Base-by-base conservation (phyloP, 495 filamentous ascomycete genomes). In the Parachaetomium inaequale region DNA sequence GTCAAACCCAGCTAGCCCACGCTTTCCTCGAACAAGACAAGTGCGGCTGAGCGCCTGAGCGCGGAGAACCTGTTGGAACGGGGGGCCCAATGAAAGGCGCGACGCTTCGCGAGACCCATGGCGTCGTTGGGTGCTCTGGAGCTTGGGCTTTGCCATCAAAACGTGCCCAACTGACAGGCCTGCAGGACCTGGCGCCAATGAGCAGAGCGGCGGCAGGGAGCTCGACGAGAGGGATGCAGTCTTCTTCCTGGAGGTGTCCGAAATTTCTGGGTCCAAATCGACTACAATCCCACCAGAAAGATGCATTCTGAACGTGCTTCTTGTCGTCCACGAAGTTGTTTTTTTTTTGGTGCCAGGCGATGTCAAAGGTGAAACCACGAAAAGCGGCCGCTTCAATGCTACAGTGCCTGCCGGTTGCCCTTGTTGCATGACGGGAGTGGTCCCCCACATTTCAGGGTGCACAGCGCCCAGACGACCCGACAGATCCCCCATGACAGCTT, bases 11-110 rank as follows among this genome's bases (percentile, higher is more conserved):
- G 19, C 8, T 12, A 26, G 57, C n/a, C n/a, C 32, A 26, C 56
- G 47, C 57, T 59, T 59, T 26, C 19, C 59, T 62, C 4, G 51
- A 55, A 43, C 17, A 17, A 55, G 51, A 29, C 28, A 49, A 26
- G 50, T 62, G 60, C 52, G 60, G 60, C 60, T 62, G 60, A 62
- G 32, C 28, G 17, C 26, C 19, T 11, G 2, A n/a, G 17, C 45
- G 45, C 23, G 11, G 11, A 21, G 28, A 15, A 14, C 17, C n/a
- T n/a, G n/a, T n/a, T n/a, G n/a, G n/a, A n/a, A n/a, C n/a, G n/a
- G 15, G 26, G 51, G 47, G 60, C 43, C 60, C 60, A 62, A 62
- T 56, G 7, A 47, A 38, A 47, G 28, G n/a, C 29, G 26, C 21
- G 32, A 50, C 19, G 21, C 4, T 52, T 43, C 43, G 32, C 34